Evolutionary conservation across 2,329 filamentous ascomycete genomes (phyloP), one percentile per base, ranked within the genome.

Genomic region (Daldinia sp.): DNA sequence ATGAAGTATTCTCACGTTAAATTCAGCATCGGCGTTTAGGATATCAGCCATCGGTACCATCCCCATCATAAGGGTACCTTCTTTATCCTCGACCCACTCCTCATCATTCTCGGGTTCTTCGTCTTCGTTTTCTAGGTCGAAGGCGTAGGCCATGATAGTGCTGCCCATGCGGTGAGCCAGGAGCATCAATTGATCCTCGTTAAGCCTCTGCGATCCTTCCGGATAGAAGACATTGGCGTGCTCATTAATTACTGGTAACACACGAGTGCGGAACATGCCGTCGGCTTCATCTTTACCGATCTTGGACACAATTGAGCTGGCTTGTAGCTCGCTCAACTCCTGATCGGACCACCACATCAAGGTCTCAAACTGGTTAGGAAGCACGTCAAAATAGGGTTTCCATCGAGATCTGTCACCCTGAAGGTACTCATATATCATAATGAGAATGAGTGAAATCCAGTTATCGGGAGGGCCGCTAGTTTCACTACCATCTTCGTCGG

Each of bases 31-130:
- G 0, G 94, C 93, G 75, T 97, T 97, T 35, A 98, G 85, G 76
- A 97, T 90, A 77, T 97, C 94, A 0, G 94, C 94, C 83, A 98
- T 87, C 1, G 94, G 93, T 0, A 97, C 92, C 93, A 97, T 96
- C 59, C 92, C 94, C 80, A 97, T 93, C 77, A 86, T 81, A 0
- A 83, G 81, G 70, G 84, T 83, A 7, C 83, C 83, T 2, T 90
- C 84, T 57, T 85, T 84, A 63, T 92, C 89, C 63, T 90, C 89
- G 0, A 91, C 84, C 82, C 90, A 91, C 48, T 88, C 89, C 26
- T 89, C 89, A 6, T 87, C 82, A 2, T 89, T 87, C 1, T 89
- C 87, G 0, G 89, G 86, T 0, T 82, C 87, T 0, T 82, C 77
- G 3, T 79, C 81, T 4, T 82, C 81, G 6, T 83, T 83, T 54